Evolutionary conservation across 495 filamentous ascomycete genomes (phyloP), one percentile per base, ranked within the genome.

Genomic region (Evernia prunastri): DNA sequence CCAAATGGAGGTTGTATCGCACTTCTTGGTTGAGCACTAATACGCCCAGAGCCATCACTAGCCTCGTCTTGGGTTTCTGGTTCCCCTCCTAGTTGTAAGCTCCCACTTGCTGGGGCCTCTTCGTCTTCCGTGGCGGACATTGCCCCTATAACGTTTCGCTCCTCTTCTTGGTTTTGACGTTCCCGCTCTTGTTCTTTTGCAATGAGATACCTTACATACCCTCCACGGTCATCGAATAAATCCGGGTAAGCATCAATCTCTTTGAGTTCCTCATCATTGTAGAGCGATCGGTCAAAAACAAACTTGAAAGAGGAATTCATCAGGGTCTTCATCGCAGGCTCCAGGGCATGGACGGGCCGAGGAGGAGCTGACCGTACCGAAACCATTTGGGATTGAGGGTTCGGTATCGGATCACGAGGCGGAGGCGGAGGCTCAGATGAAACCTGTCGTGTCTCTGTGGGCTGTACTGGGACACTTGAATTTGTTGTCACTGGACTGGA

Each of bases 11-110:
- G 87, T 68, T 90, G 89, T 31, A 90, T 84, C 47, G 82, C 82
- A 56, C 81, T 80, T 65, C 85, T 80, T 31, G 76, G 77, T 63
- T 83, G 78, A 42, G 77, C 73, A 39, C 71, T 76, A 7, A 67
- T 68, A 54, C 84, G 81, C 47, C 81, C 82, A 53, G 69, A 70
- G 49, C 74, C 77, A 17, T 84, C 83, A 63, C 82, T 81, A 0
- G 75, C 70, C 12, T 74, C 74, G 51, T 79, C 77, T 12, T 71
- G 68, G 67, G 91, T 91, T 69, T 97, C 92, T 0, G 92, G 92
- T 69, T 96, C 92, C 12, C 92, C 92, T 60, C 92, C 92, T 23
- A 97, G 80, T 60, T 93, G 91, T 40, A 95, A 80, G 71, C 92
- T 97, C 15, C 91, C 90, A 71, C 87, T 90, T 70, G 91, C 90